Percentiles rank a stretch among this genome's conserved stretches.
Conservation (phyloP, 805 yeast genomes). For the Yarrowia sp. region DNA sequence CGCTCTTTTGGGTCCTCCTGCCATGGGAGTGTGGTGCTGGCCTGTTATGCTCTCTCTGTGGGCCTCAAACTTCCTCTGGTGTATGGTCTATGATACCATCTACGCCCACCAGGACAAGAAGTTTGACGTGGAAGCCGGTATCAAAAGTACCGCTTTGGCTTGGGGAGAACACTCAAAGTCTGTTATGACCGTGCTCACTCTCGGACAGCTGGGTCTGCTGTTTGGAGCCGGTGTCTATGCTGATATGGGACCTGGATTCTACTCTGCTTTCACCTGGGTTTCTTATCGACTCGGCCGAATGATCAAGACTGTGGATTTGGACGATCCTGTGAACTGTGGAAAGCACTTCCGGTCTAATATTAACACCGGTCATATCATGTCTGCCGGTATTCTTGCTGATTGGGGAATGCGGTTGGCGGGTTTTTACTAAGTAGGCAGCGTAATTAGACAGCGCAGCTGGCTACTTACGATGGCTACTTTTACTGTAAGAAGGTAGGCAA, state of each 20-base stretch:
- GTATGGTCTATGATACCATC: conserved; percentile 92
- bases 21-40: conserved; percentile 81
- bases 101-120: conserved; percentile 96
- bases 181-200: conserved; percentile 59
- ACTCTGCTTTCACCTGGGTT: conserved; percentile 59
- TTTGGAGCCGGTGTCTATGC: conserved; percentile 67
- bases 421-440: conserved; percentile 10
- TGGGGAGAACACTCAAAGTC: conserved; percentile 84
- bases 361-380: conserved; percentile 48
- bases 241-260: conserved; percentile 85
- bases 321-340: conserved; percentile 82
- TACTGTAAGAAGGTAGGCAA: no score
- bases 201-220: conserved; percentile 62
- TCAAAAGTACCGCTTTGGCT: conserved; percentile 90
- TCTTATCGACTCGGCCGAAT: conserved; percentile 63
- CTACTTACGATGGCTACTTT: no score
- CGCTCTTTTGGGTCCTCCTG: conserved; percentile 89
- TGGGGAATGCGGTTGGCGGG: conserved; percentile 37
- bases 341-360: conserved; percentile 72
- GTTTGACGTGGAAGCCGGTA: conserved; percentile 85
- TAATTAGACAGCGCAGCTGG: no score
- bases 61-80: conserved; percentile 79
- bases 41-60: conserved; percentile 75
- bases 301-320: conserved; percentile 72
- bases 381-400: conserved; percentile 39